A percentile compares a stretch with the other conserved stretches of the same genome.
These are phyloP conservation scores for Cryphonectria parasitica DNA, from an alignment of 2,329 filamentous ascomycete species.

Conservation along the genomic window DNA sequence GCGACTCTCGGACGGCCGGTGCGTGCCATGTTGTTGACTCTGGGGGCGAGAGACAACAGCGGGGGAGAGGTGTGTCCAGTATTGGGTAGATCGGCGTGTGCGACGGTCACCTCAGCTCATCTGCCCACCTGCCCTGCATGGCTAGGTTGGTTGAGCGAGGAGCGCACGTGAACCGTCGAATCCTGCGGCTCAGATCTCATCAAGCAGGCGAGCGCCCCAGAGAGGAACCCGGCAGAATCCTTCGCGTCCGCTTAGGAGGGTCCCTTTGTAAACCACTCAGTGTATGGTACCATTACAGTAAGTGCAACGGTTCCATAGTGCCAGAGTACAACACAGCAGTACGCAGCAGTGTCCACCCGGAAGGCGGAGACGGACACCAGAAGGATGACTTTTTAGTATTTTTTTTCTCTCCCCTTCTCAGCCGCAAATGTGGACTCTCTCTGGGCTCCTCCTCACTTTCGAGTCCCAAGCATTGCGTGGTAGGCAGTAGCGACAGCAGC, in stretches of 20 bases:
- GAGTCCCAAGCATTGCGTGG: neutral
- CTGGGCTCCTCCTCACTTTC: neutral
- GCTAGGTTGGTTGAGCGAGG: conserved; percentile 10
- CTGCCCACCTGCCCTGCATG: conserved; percentile 12
- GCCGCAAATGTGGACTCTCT: conserved; percentile 9
- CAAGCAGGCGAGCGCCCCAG: neutral
- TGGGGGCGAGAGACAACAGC: neutral
- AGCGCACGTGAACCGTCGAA: conserved; percentile 1
- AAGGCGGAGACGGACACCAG: conserved; percentile 2
- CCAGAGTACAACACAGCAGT: neutral
- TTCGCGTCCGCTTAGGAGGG: neutral
- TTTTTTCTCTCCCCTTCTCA: conserved; percentile 2
- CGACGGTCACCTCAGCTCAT: conserved; percentile 3
- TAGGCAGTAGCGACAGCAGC: neutral
- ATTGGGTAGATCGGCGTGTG: conserved; percentile 2
- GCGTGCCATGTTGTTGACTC: neutral
- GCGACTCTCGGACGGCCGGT: neutral
- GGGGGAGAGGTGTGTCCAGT: neutral
- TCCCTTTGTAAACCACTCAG: neutral
- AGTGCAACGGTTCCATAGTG: neutral
- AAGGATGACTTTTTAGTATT: conserved; percentile 6
- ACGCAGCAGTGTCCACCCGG: neutral
- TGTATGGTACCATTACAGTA: neutral
- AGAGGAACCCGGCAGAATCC: conserved; percentile 10
- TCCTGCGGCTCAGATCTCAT: neutral